Percentiles rank a stretch among this genome's conserved stretches.
Evolutionary conservation across 1,139 yeast genomes (phyloP).

Genomic region (Lodderomyces pseudojiufengensis): DNA sequence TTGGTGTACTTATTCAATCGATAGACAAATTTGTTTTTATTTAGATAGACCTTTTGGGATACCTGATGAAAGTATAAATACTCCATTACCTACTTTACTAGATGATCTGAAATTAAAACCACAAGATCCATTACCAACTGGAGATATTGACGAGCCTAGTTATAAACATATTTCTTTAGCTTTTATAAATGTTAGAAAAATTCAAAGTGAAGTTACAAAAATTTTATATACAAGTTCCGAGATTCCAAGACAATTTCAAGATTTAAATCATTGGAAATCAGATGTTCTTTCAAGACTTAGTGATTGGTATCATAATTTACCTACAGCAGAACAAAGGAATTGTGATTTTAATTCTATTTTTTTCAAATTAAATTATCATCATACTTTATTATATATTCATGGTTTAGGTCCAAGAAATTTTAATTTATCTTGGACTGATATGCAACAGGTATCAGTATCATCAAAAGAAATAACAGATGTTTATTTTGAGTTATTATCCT

Average conservation of each 20-base stretch:
- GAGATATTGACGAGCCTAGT: constrained; percentile 32
- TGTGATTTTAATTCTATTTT: constrained; percentile 71
- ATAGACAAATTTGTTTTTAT: constrained; percentile 72
- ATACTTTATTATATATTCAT: constrained; percentile 65
- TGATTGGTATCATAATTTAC: constrained; percentile 57
- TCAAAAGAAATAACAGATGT: constrained; percentile 63
- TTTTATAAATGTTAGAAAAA: constrained; percentile 62
- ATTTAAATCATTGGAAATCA: constrained; percentile 56
- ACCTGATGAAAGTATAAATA: constrained; percentile 64
- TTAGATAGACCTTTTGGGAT: constrained; percentile 72
- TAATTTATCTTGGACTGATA: constrained; percentile 51
- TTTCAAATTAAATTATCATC: constrained; percentile 72
- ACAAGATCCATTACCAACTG: constrained; percentile 20
- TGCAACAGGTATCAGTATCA: constrained; percentile 55
- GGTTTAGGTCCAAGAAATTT: constrained; percentile 75
- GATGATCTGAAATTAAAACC: constrained; percentile 65
- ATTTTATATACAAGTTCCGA: constrained; percentile 68
- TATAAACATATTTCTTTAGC: constrained; percentile 65
- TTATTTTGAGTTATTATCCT: constrained; percentile 54
- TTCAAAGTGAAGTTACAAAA: constrained; percentile 77
- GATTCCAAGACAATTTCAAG: constrained; percentile 60
- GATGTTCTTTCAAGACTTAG: constrained; percentile 51
- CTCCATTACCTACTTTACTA: constrained; percentile 65
- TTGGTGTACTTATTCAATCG: constrained; percentile 87
- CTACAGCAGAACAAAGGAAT: constrained; percentile 61